A percentile compares a stretch with the other conserved stretches of the same genome.
These are phyloP conservation scores for Zelonia costaricensis DNA, from an alignment of 208 protist species.

Conservation along the genomic window DNA sequence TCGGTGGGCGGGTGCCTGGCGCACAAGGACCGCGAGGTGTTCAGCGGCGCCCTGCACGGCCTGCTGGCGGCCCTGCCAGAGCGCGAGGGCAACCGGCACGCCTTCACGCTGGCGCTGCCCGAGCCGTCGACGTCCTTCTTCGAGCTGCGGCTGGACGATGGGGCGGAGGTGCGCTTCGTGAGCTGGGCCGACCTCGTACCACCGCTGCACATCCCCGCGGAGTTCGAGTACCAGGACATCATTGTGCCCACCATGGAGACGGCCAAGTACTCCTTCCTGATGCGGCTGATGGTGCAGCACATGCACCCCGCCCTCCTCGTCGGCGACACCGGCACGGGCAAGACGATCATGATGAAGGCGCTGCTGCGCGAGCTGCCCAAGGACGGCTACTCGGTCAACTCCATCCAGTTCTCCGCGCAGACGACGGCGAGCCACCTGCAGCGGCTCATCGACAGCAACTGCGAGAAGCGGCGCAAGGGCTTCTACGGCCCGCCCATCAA, in stretches of 20 bases:
- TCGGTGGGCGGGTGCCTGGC: slow-evolving; percentile 91
- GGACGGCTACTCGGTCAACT: slow-evolving; percentile 83
- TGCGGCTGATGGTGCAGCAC: slow-evolving; percentile 83
- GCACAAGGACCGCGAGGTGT: slow-evolving; percentile 65
- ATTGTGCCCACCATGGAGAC: slow-evolving; percentile 96
- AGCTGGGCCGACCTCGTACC: slow-evolving; percentile 84
- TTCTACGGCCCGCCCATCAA: slow-evolving; percentile 95
- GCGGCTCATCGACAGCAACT: slow-evolving; percentile 93
- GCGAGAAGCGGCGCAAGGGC: slow-evolving; percentile 95
- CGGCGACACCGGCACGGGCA: slow-evolving; percentile 96
- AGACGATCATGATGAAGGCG: slow-evolving; percentile 95
- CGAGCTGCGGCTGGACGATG: slow-evolving; percentile 76
- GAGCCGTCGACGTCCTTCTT: slow-evolving; percentile 87
- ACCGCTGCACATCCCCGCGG: slow-evolving; percentile 79
- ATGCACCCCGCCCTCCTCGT: slow-evolving; percentile 87
- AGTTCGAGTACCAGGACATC: slow-evolving; percentile 92
- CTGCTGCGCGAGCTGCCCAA: slow-evolving; percentile 81
- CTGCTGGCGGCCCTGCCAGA: slow-evolving; percentile 27
- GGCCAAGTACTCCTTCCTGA: slow-evolving; percentile 91
- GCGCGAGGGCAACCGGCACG: slow-evolving; percentile 28
- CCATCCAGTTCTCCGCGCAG: slow-evolving; percentile 96
- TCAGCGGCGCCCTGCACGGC: slow-evolving; percentile 84
- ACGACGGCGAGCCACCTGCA: slow-evolving; percentile 93
- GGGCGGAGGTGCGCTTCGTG: slow-evolving; percentile 72
- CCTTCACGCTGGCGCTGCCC: slow-evolving; percentile 71